These are phyloP conservation scores for Kitagawia praeruptora DNA, from an alignment of 129 eudicot genomes.

Conservation along the genomic window DNA sequence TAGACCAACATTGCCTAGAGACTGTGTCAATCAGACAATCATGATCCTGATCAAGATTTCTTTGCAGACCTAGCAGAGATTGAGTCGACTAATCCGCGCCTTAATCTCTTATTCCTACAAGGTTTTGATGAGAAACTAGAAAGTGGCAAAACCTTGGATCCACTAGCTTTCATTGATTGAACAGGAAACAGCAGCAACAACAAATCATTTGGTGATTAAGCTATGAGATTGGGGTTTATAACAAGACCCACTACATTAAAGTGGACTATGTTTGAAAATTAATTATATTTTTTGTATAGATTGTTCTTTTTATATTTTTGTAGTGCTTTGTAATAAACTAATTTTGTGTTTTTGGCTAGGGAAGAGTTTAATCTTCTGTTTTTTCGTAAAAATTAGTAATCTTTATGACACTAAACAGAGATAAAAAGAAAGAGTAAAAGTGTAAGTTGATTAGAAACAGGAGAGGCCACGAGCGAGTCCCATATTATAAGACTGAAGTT, in stretches of 20 bases:
- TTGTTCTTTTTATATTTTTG: too few species aligned
- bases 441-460: not conserved
- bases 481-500: constrained; percentile 4
- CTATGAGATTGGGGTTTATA: constrained; percentile 16
- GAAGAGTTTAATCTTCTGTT: not conserved
- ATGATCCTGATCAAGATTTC: constrained; percentile 37
- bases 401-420: too few species aligned
- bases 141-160: constrained; percentile 48
- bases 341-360: too few species aligned
- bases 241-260: not conserved
- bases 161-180: constrained; percentile 54
- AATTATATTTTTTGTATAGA: too few species aligned
- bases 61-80: constrained; percentile 75
- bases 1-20: constrained; percentile 37
- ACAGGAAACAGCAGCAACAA: constrained; percentile 13
- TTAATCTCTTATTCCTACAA: constrained; percentile 52
- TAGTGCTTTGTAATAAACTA: too few species aligned
- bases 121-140: constrained; percentile 31
- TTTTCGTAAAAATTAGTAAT: too few species aligned
- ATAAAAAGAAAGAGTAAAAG: too few species aligned
- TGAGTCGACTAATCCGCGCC: constrained; percentile 53
- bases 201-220: constrained; percentile 13
- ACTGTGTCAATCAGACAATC: constrained; percentile 17
- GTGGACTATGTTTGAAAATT: too few species aligned
- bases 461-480: not conserved